Conservation (phyloP, 441 rosid species). For the Pelargonium fulgidum region DNA sequence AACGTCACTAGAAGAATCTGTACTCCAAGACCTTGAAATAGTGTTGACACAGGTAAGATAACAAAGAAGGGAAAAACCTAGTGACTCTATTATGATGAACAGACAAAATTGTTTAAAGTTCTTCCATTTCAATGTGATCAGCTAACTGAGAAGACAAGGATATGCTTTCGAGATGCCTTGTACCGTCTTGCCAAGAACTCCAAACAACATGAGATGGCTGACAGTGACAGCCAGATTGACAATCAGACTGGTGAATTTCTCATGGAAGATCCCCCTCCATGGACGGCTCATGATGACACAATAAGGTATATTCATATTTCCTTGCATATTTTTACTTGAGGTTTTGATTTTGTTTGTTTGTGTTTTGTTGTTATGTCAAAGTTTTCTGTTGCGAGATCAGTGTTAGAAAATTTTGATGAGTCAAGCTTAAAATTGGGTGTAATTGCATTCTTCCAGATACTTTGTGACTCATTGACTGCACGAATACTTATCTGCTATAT, state of each 20-base stretch:
- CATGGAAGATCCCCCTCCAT: conserved; percentile 11
- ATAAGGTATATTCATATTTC: conserved; percentile 25
- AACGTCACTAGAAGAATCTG: conserved; percentile 48
- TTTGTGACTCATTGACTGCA: not conserved
- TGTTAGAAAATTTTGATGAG: too few relatives aligned
- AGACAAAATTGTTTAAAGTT: not conserved
- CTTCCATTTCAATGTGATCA: conserved; percentile 25
- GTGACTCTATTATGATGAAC: not conserved
- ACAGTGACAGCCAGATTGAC: not conserved
- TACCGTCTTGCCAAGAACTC: conserved; percentile 81
- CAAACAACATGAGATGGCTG: conserved; percentile 19
- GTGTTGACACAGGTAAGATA: conserved; percentile 57
- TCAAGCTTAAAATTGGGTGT: too few relatives aligned
- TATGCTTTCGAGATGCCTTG: conserved; percentile 76
- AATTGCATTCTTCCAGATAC: not conserved
- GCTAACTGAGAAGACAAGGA: conserved; percentile 55
- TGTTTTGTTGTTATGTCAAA: not conserved
- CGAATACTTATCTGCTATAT: too few relatives aligned
- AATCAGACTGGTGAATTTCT: conserved; percentile 9
- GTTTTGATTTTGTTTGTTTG: not conserved
- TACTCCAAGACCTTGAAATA: conserved; percentile 55
- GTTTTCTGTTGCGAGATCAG: too few relatives aligned
- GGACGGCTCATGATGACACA: conserved; percentile 23
- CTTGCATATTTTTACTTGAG: not conserved
- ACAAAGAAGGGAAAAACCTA: not conserved